Conservation (phyloP, 2,329 filamentous ascomycete species). For the Teratosphaeriaceae sp. region DNA sequence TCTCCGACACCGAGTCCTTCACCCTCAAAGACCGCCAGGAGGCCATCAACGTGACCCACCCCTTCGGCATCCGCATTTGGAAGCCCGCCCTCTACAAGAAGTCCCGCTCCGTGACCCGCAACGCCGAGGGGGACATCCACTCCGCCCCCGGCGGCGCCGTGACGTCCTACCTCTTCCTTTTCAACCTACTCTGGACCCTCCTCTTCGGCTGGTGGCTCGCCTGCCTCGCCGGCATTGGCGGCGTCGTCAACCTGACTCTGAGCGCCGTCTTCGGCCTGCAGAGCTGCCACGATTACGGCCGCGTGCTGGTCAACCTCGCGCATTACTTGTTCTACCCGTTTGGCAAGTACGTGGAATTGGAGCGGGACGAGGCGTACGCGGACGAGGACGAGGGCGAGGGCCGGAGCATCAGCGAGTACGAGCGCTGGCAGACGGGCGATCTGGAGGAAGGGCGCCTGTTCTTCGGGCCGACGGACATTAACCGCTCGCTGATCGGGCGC, state of each 20-base stretch:
- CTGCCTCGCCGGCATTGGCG: constrained; percentile 64
- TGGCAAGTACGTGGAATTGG: constrained; percentile 87
- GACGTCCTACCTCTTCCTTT: constrained; percentile 74
- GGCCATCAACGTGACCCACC: constrained; percentile 97
- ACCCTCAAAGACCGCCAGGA: constrained; percentile 94
- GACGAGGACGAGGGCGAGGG: constrained; percentile 95
- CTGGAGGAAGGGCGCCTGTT: constrained; percentile 93
- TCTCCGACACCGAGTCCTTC: constrained; percentile 95
- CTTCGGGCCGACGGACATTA: constrained; percentile 69
- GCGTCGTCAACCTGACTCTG: constrained; percentile 71
- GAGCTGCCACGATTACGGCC: constrained; percentile 79
- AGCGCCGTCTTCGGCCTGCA: constrained; percentile 64
- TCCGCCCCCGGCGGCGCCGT: constrained; percentile 85
- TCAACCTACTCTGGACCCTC: constrained; percentile 86
- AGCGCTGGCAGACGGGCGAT: constrained; percentile 97
- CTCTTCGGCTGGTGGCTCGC: constrained; percentile 97
- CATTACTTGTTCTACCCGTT: constrained; percentile 93
- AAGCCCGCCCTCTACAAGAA: constrained; percentile 99
- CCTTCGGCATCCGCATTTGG: constrained; percentile 98
- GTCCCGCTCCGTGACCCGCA: constrained; percentile 90
- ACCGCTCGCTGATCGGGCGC: constrained; percentile 75
- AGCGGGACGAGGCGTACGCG: constrained; percentile 88
- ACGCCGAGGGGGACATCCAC: constrained; percentile 93
- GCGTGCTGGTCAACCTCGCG: constrained; percentile 74
- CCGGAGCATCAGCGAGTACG: constrained; percentile 95